Evolutionary conservation across 1,139 yeast species (phyloP).

Genomic region (Pichia sp.): DNA sequence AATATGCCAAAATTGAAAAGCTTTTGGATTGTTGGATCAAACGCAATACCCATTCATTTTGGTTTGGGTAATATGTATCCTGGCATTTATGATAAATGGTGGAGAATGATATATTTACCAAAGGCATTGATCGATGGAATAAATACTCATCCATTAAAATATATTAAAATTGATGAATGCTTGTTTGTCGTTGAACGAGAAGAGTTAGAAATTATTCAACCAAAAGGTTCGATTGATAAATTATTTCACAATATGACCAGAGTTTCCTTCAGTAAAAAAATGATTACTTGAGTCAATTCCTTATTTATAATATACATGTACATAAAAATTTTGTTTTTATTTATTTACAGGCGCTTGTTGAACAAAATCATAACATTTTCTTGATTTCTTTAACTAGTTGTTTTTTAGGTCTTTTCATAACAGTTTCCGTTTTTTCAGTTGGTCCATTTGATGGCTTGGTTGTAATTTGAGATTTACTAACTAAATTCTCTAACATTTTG

Average conservation of each 20-base stretch:
- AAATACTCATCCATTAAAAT: conserved; percentile 34
- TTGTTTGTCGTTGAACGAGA: conserved; percentile 29
- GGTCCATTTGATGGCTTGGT: conserved; percentile 8
- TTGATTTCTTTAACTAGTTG: conserved; percentile 12
- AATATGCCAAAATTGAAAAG: conserved; percentile 32
- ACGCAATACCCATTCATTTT: conserved; percentile 50
- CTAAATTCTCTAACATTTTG: conserved; percentile 16
- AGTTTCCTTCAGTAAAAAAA: conserved; percentile 11
- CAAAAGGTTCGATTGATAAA: conserved; percentile 38
- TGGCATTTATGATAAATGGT: conserved; percentile 53
- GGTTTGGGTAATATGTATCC: conserved; percentile 52
- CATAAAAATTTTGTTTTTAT: background rate
- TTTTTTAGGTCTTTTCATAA: conserved; percentile 15
- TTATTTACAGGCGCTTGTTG: background rate
- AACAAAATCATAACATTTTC: conserved; percentile 6
- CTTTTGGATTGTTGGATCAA: conserved; percentile 45
- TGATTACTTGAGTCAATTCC: background rate
- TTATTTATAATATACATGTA: background rate
- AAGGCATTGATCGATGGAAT: conserved; percentile 16
- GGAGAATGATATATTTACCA: conserved; percentile 47
- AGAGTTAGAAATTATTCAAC: conserved; percentile 28
- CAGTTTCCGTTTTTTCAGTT: conserved; percentile 7
- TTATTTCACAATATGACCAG: conserved; percentile 37
- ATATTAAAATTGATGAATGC: conserved; percentile 40
- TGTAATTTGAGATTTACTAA: conserved; percentile 17